These are phyloP conservation scores for Suhomyces anneliseae DNA, from an alignment of 1,139 yeast species.

Conservation along the genomic window DNA sequence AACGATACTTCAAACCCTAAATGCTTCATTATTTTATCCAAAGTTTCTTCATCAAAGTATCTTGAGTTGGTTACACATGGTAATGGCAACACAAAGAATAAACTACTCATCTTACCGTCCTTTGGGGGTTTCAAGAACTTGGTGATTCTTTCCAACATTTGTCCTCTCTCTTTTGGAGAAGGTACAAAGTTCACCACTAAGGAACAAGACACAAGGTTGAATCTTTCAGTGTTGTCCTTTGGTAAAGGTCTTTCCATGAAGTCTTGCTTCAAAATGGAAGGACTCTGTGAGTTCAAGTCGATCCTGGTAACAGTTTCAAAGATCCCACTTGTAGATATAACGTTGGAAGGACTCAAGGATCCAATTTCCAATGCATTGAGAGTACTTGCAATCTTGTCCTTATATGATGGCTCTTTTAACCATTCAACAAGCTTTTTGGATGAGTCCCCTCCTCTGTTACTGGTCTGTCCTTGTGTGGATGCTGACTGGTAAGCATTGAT, in stretches of 20 bases:
- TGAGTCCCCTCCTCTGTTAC: conserved; percentile 84
- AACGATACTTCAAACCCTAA: conserved; percentile 57
- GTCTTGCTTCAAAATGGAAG: conserved; percentile 70
- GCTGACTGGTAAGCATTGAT: conserved; percentile 79
- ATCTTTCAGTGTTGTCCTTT: conserved; percentile 38
- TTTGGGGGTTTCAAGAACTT: conserved; percentile 49
- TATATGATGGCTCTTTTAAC: conserved; percentile 38
- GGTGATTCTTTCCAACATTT: conserved; percentile 66
- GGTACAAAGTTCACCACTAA: conserved; percentile 89
- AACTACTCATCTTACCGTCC: conserved; percentile 25
- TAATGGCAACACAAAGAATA: conserved; percentile 82
- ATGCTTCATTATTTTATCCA: conserved; percentile 48
- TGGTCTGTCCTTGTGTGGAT: conserved; percentile 78
- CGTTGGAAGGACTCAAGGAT: conserved; percentile 65
- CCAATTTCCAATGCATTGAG: conserved; percentile 75
- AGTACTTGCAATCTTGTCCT: conserved; percentile 14
- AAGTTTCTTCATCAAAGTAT: conserved; percentile 54
- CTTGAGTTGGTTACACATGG: conserved; percentile 86
- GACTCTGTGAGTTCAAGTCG: conserved; percentile 81
- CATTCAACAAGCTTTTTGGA: conserved; percentile 73
- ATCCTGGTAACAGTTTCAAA: conserved; percentile 58
- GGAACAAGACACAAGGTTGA: conserved; percentile 75
- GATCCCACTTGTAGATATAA: conserved; percentile 58
- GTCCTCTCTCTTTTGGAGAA: conserved; percentile 66
- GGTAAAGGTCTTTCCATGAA: conserved; percentile 80